Conservation (phyloP, 1,284 basidiomycete species). For the Apiotrichum veenhuisii region DNA sequence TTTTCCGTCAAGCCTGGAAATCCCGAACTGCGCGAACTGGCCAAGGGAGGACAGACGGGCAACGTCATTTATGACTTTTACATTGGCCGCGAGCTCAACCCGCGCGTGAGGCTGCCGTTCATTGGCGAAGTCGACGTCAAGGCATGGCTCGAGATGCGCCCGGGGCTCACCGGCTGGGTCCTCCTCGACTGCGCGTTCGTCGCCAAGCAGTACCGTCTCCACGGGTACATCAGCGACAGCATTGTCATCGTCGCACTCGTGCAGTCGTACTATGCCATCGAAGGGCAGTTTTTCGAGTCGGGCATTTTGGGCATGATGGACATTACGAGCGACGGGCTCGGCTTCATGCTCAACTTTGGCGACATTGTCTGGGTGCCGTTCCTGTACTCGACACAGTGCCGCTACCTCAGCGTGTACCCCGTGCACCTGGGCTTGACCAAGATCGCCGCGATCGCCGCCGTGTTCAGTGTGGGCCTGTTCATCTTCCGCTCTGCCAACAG, state of each 20-base stretch:
- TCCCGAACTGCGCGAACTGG: conserved; percentile 7
- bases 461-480: conserved; percentile 10
- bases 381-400: conserved; percentile 8
- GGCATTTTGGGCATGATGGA: conserved; percentile 13
- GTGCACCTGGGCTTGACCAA: conserved; percentile 6
- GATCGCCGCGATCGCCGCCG: conserved; percentile 1
- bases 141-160: conserved; percentile 26
- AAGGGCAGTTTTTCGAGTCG: conserved; percentile 8
- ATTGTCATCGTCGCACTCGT: conserved; percentile 4
- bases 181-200: conserved; percentile 8
- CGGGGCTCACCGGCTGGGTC: conserved; percentile 8
- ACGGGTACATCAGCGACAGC: conserved; percentile 10
- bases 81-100: conserved; percentile 12
- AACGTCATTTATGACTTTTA: conserved; percentile 10
- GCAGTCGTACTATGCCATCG: conserved; percentile 8
- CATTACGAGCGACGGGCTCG: conserved; percentile 7
- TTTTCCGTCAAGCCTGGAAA: conserved; percentile 5
- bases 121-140: conserved; percentile 24
- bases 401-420: conserved; percentile 11
- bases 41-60: conserved; percentile 4
- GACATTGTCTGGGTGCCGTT: conserved; percentile 11
- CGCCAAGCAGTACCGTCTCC: conserved; percentile 9
- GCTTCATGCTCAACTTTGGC: conserved; percentile 11
- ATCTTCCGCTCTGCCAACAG: conserved; percentile 12
- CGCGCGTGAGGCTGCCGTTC: conserved; percentile 8